phyloP scores from a whole-genome alignment of 2,329 filamentous ascomycete genomes.

The Hypomyces rosellus region DNA sequence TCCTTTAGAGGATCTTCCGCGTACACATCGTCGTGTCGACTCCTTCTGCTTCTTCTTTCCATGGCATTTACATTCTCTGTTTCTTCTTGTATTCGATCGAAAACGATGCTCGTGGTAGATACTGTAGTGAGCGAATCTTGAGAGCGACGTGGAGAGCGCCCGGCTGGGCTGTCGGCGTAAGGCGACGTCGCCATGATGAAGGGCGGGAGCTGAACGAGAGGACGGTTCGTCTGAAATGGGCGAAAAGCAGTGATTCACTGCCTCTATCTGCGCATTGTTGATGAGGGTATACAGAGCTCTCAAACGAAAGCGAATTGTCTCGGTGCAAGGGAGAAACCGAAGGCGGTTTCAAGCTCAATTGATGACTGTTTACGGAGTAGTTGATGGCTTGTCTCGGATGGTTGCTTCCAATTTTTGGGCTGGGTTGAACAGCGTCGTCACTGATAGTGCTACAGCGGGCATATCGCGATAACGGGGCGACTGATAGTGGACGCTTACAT shows the following conservation, averaged over 20 bases:
- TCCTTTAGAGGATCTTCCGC: constrained; percentile 29
- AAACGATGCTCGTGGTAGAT: constrained; percentile 78
- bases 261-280: not conserved
- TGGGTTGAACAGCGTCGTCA: not conserved
- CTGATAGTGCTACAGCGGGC: not conserved
- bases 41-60: constrained; percentile 15
- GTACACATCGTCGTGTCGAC: constrained; percentile 29
- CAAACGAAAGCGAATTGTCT: too few relatives aligned
- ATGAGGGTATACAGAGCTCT: not conserved
- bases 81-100: constrained; percentile 65
- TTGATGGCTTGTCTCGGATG: too few relatives aligned
- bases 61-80: constrained; percentile 25
- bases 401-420: not conserved
- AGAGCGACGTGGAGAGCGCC: constrained; percentile 28
- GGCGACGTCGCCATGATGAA: constrained; percentile 4
- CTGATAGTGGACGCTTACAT: too few relatives aligned
- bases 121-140: constrained; percentile 63
- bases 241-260: not conserved
- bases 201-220: not conserved
- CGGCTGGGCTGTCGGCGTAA: not conserved
- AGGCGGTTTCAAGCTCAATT: too few relatives aligned
- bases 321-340: too few relatives aligned
- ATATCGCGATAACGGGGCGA: not conserved
- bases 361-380: too few relatives aligned
- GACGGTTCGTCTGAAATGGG: not conserved